Evolutionary conservation across 257 asterid species (phyloP), one percentile per base, ranked within the genome.

Genomic region (Fraxinus americana): DNA sequence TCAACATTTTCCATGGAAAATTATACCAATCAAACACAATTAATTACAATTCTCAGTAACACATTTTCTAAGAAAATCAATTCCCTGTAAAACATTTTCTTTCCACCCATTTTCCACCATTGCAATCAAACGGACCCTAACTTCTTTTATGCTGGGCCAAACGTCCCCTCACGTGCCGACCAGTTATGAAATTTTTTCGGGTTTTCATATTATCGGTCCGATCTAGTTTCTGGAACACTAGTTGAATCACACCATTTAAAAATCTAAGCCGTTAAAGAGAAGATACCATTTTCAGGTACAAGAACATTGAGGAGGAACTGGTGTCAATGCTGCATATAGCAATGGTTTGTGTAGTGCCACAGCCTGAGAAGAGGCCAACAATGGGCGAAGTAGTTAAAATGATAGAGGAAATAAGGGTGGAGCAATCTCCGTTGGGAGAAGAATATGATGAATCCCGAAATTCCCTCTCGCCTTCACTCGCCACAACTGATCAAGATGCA

Each of bases 261-360:
- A 39, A 39, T 9, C 9, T 39, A 39, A 39, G 9, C 45, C 45
- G 45, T 38, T 38, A 38, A 38, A 41, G 50, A 41, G 52, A 43
- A 43, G 52, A 12, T 43, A 43, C 12, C 57, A 13, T 48, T 48
- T 14, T 14, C 27, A 54, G 65, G 65, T 93, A 93, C 80, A 93
- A 93, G 88, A 90, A 93, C 74, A 93, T 93, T 2, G 98, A 93
- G 87, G 98, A 93, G 81, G 98, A 93, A 83, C 80, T 93, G 71
- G 97, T 93, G 80, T 86, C 94, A 59, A 91, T 87, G 89, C 84
- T 93, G 57, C 98, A 93, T 35, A 88, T 93, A 74, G 98, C 92
- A 1, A 90, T 91, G 97, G 90, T 94, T 5, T 93, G 98, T 63
- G 97, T 90, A 45, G 97, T 80, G 38, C 68, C 78, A 21, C 83